phyloP scores from a whole-genome alignment of 208 protist species.

The Borovskyia barvae region DNA sequence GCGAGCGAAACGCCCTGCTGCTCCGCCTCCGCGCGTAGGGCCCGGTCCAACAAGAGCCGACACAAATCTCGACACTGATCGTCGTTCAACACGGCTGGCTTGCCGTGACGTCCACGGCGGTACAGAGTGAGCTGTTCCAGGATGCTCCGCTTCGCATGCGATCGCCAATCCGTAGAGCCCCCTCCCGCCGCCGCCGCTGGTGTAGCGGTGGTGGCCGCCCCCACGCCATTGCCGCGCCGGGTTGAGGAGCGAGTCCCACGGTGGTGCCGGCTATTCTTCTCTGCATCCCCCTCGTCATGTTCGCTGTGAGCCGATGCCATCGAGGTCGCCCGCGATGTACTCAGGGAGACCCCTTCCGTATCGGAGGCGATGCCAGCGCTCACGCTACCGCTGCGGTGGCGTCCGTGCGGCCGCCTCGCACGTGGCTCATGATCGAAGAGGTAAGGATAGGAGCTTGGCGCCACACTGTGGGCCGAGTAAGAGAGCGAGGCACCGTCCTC shows the following conservation, averaged over 20 bases:
- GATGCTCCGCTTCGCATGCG: conserved; percentile 72
- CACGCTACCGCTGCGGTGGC: not conserved
- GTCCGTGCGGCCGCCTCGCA: conserved; percentile 8
- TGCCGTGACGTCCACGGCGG: conserved; percentile 43
- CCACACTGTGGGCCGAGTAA: conserved; percentile 17
- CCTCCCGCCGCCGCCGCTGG: not conserved
- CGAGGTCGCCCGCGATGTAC: conserved; percentile 33
- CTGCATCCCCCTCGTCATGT: conserved; percentile 21
- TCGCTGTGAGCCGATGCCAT: conserved; percentile 31
- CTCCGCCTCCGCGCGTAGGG: conserved; percentile 58
- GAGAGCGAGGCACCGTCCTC: conserved; percentile 22
- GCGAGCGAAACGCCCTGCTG: conserved; percentile 53
- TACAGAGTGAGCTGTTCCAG: conserved; percentile 78
- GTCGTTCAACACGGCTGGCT: conserved; percentile 52
- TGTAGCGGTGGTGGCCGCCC: not conserved
- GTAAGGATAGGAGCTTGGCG: conserved; percentile 29
- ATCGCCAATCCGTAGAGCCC: conserved; percentile 82
- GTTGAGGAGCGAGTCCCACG: not conserved
- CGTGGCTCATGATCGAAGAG: conserved; percentile 23
- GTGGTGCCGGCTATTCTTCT: conserved; percentile 10
- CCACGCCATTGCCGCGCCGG: not conserved
- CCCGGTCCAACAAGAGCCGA: conserved; percentile 68
- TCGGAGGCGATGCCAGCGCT: conserved; percentile 14
- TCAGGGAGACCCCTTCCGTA: not conserved
- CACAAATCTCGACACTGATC: conserved; percentile 52